phyloP scores from a whole-genome alignment of 177 flowering plant genomes.

The Vitis hybrid region DNA sequence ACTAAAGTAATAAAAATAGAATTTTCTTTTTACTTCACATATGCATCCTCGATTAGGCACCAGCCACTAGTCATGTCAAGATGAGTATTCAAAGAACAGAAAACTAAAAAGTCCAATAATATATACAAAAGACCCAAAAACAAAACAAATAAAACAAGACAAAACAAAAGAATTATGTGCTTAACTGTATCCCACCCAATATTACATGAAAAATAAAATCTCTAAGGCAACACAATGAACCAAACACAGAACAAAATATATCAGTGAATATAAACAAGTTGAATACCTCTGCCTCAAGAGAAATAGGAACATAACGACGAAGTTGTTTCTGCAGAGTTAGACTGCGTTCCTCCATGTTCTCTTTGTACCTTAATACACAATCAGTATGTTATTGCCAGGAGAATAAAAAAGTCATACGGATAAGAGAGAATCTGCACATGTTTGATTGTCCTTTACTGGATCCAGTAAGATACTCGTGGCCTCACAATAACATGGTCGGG shows the following conservation, averaged over 20 bases:
- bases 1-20: not conserved
- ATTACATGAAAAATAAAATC: not conserved
- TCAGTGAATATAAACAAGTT: conserved; percentile 5
- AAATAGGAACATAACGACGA: conserved; percentile 65
- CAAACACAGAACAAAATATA: not conserved
- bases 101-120: not conserved
- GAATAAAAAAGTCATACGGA: not conserved
- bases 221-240: not conserved
- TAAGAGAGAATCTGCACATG: not conserved
- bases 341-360: conserved; percentile 49
- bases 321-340: conserved; percentile 65
- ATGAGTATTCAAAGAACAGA: not conserved
- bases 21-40: not conserved
- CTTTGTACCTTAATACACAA: conserved; percentile 55
- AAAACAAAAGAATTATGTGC: not conserved
- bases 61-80: no score
- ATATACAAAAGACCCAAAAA: not conserved
- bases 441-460: not conserved
- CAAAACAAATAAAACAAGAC: not conserved
- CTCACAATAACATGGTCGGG: no score
- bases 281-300: conserved; percentile 68
- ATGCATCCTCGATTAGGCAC: no score
- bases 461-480: no score
- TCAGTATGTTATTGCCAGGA: not conserved
- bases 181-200: not conserved